Evolutionary conservation across 495 filamentous ascomycete species (phyloP).

Genomic region (Penicillium nucicola): DNA sequence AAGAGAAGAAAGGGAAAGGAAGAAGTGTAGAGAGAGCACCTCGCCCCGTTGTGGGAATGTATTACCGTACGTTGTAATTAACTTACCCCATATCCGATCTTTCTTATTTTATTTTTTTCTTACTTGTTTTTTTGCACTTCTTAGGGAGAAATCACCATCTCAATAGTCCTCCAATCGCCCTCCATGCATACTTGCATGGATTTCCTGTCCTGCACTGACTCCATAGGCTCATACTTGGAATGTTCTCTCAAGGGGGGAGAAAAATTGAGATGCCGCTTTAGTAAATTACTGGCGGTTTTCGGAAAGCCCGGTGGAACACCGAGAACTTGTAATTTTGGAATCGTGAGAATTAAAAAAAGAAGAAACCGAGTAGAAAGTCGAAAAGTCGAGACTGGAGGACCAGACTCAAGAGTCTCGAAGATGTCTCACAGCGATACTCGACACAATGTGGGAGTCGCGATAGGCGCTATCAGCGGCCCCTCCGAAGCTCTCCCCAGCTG

Average conservation of each 20-base stretch:
- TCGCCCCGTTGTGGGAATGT: slow-evolving; percentile 8
- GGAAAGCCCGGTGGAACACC: slow-evolving; percentile 23
- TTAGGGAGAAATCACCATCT: too few relatives aligned
- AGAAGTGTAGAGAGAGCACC: slow-evolving; percentile 15
- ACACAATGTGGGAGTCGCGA: neutral
- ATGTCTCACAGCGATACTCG: too few relatives aligned
- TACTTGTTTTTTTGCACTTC: too few relatives aligned
- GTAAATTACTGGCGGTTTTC: slow-evolving; percentile 7
- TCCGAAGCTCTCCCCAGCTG: slow-evolving; percentile 32
- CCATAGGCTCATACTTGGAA: too few relatives aligned
- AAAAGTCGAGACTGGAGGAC: neutral
- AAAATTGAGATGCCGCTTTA: neutral
- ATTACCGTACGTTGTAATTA: slow-evolving; percentile 16
- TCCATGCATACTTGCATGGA: too few relatives aligned
- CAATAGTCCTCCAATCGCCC: neutral
- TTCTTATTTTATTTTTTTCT: neutral
- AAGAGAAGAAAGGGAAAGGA: slow-evolving; percentile 19
- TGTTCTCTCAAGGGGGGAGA: too few relatives aligned
- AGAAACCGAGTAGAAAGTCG: too few relatives aligned
- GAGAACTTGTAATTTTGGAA: neutral
- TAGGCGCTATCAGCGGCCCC: slow-evolving; percentile 33
- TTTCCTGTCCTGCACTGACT: too few relatives aligned
- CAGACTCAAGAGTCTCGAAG: too few relatives aligned
- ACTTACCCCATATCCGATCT: neutral
- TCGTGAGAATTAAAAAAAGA: too few relatives aligned